A percentile compares a stretch with the other conserved stretches of the same genome.
Conservation (phyloP, 345 rosid species). For the Linum tenue region DNA sequence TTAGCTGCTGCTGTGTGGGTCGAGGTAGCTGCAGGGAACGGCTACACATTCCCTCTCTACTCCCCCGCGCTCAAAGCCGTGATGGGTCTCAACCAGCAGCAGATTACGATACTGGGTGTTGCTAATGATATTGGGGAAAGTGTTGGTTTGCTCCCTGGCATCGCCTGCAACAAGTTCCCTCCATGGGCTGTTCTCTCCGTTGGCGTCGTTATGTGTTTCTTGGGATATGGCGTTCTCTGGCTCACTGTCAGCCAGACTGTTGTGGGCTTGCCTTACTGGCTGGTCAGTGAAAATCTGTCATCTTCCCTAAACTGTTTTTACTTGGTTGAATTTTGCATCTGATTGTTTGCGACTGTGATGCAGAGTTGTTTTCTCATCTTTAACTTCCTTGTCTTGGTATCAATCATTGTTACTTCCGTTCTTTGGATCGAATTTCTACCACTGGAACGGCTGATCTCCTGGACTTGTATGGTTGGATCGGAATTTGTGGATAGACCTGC, state of each 20-base stretch:
- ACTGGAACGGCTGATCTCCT: no score
- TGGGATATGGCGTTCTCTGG: conserved; percentile 91
- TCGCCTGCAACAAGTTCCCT: conserved; percentile 82
- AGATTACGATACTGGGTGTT: conserved; percentile 81
- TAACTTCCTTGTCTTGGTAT: no score
- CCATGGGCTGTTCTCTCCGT: conserved; percentile 74
- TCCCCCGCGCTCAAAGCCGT: conserved; percentile 69
- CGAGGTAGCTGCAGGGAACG: conserved; percentile 55
- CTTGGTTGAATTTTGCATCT: neutral
- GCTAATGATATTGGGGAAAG: conserved; percentile 92
- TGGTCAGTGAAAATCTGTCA: conserved; percentile 30
- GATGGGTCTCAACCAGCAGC: conserved; percentile 70
- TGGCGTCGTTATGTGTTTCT: conserved; percentile 59
- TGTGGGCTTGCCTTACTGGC: conserved; percentile 63
- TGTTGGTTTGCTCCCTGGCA: conserved; percentile 73
- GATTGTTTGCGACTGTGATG: neutral
- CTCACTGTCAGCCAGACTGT: conserved; percentile 61
- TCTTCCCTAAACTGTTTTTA: neutral
- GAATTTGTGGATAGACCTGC: no score
- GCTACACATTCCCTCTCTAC: conserved; percentile 70
- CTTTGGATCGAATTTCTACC: no score
- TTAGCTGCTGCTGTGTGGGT: conserved; percentile 93
- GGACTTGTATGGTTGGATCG: no score
- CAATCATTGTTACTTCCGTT: no score
- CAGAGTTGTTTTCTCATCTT: neutral